Base-by-base conservation (phyloP, 306 rosid species). In the Lathyrus tuberosus region DNA sequence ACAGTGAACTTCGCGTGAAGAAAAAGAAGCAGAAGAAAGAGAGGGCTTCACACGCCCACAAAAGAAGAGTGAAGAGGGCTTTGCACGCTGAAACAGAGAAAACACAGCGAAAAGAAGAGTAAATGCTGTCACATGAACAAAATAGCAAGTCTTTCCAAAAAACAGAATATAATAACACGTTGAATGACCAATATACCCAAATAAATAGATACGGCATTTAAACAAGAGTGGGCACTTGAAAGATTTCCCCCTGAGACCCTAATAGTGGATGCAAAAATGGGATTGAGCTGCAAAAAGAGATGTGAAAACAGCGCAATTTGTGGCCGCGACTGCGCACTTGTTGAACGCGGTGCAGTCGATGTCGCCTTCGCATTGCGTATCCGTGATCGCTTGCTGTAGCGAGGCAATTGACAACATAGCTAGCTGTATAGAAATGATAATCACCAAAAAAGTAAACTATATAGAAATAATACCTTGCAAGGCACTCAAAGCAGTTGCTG, bases 401-500 rank as follows among this genome's bases (percentile, higher is more conserved):
- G 2, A 33, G 38, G 38, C 1, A 1, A 33, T 33, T 6, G 38
- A 33, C 38, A 33, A 2, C 38, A 33, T 33, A 33, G 37, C 8
- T 31, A 31, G 8, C 38, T 33, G 38, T 6, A 33, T 33, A 33
- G 7, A 33, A 33, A 6, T 6, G 8, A 33, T 33, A 33, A 33
- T 33, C 2, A 9, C 38, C 38, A 33, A 33, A 33, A 33, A 6
- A 33, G 37, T n/a, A 33, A 6, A 33, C 38, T 33, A 31, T 16
- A 49, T 1, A 62, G 26, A 68, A 53, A 65, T 28, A 30, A 62
- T 83, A 87, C 96, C 96, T 86, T 92, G 95, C 85, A 89, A 82
- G 44, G 95, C 98, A 80, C 89, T 89, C 96, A 89, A 31, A 62
- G 98, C 92, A 44, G 96, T 92, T 74, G 96, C 91, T 18, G 98